A percentile compares a stretch with the other conserved stretches of the same genome.
Conservation (phyloP, 257 asterid species). For the Primulina huaijiensis region DNA sequence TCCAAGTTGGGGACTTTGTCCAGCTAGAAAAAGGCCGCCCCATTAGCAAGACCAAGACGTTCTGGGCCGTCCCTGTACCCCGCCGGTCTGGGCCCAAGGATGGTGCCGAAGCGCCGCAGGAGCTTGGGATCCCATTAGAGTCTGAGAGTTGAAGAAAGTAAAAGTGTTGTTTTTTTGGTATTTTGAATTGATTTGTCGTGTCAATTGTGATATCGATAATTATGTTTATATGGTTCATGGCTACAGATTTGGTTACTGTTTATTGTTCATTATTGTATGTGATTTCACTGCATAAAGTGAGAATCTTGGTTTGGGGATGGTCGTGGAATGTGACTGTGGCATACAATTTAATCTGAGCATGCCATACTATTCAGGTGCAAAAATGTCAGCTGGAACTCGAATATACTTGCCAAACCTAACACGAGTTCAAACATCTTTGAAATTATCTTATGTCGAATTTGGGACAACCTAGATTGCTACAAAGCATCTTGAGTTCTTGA, state of each 20-base stretch:
- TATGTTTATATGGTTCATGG: constrained; percentile 1
- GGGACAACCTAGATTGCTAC: neutral
- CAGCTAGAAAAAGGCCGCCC: constrained; percentile 80
- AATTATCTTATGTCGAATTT: neutral
- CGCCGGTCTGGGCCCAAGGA: constrained; percentile 30
- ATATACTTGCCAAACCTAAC: neutral
- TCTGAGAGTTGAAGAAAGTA: constrained; percentile 28
- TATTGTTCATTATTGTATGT: neutral
- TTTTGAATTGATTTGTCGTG: neutral
- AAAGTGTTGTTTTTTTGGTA: neutral
- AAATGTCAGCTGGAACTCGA: neutral
- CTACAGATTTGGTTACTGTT: neutral
- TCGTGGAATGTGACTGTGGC: neutral
- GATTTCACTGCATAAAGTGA: neutral
- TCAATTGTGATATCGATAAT: constrained; percentile 22
- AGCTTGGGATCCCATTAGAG: constrained; percentile 52
- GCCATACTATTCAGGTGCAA: neutral
- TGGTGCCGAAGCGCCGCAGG: constrained; percentile 32
- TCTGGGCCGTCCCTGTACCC: constrained; percentile 59
- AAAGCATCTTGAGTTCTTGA: neutral
- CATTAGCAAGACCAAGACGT: constrained; percentile 77
- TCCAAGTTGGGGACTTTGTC: constrained; percentile 74
- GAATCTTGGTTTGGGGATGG: neutral
- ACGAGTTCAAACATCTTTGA: neutral
- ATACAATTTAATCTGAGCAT: neutral